phyloP scores from a whole-genome alignment of 2,329 filamentous ascomycete species.

The Colletotrichum tropicicola region DNA sequence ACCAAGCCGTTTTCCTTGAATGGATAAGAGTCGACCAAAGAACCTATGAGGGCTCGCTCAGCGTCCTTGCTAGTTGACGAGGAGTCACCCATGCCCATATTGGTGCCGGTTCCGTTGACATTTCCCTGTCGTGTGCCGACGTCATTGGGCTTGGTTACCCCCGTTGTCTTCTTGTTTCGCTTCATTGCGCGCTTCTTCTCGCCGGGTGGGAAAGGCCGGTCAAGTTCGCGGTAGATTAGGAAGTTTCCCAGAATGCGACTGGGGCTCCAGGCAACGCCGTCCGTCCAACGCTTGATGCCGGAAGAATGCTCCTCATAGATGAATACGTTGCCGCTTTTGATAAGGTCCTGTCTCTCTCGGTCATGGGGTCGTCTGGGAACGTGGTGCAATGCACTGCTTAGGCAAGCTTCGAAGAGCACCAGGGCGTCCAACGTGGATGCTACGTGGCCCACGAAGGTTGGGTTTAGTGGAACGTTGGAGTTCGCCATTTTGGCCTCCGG shows the following conservation, averaged over 20 bases:
- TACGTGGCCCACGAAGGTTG: slow-evolving; percentile 75
- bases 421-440: slow-evolving; percentile 79
- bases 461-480: slow-evolving; percentile 58
- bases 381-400: slow-evolving; percentile 75
- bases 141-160: slow-evolving; percentile 45
- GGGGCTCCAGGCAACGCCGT: slow-evolving; percentile 90
- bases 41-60: slow-evolving; percentile 49
- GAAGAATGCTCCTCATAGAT: slow-evolving; percentile 93
- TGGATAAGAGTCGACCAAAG: slow-evolving; percentile 86
- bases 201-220: slow-evolving; percentile 79
- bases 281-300: slow-evolving; percentile 94
- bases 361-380: slow-evolving; percentile 88
- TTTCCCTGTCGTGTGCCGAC: slow-evolving; percentile 33
- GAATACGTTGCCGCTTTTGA: slow-evolving; percentile 86
- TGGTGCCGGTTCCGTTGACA: slow-evolving; percentile 1
- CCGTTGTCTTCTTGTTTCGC: slow-evolving; percentile 58
- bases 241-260: slow-evolving; percentile 88
- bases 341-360: slow-evolving; percentile 78
- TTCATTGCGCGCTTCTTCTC: slow-evolving; percentile 88
- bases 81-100: slow-evolving; percentile 19
- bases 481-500: slow-evolving; percentile 28
- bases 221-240: slow-evolving; percentile 84
- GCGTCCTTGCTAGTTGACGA: slow-evolving; percentile 24
- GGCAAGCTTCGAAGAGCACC: slow-evolving; percentile 81
- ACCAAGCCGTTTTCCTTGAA: slow-evolving; percentile 86